Percentiles rank a stretch among this genome's conserved stretches.
phyloP scores from a whole-genome alignment of 1,284 basidiomycete species.

The Coniferiporia sulphurascens region DNA sequence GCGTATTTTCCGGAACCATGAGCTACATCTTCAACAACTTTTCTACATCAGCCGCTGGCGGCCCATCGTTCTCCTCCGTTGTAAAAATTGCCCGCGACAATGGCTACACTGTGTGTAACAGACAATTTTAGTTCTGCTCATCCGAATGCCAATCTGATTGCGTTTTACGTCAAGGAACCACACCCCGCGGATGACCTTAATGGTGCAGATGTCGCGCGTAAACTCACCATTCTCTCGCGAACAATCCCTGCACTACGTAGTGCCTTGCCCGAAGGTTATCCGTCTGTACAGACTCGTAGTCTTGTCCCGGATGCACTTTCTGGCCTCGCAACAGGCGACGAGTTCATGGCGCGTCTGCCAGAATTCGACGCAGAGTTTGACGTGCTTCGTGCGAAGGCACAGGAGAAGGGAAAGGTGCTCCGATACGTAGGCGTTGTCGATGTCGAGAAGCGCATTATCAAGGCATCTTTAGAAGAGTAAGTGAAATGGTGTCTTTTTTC shows the following conservation, averaged over 20 bases:
- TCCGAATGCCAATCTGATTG: background rate
- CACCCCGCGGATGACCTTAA: slow-evolving; percentile 96
- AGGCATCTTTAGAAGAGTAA: slow-evolving; percentile 85
- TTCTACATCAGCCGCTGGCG: slow-evolving; percentile 56
- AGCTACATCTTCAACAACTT: slow-evolving; percentile 99
- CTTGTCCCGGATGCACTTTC: slow-evolving; percentile 80
- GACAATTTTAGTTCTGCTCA: background rate
- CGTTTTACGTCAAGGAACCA: slow-evolving; percentile 64
- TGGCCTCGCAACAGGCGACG: slow-evolving; percentile 65
- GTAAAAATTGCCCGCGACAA: slow-evolving; percentile 87
- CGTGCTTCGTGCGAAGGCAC: slow-evolving; percentile 72
- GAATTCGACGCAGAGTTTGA: slow-evolving; percentile 85
- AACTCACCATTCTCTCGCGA: slow-evolving; percentile 92
- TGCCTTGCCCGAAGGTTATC: slow-evolving; percentile 63
- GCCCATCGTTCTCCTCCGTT: slow-evolving; percentile 81
- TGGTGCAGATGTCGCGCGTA: slow-evolving; percentile 95
- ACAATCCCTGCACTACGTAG: slow-evolving; percentile 56
- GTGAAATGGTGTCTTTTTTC: slow-evolving; percentile 22
- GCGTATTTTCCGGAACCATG: slow-evolving; percentile 92
- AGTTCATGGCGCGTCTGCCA: slow-evolving; percentile 78
- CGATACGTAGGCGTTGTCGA: slow-evolving; percentile 96
- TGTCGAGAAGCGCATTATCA: slow-evolving; percentile 66
- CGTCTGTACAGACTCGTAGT: slow-evolving; percentile 78
- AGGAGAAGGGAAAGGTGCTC: slow-evolving; percentile 75
- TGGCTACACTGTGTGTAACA: slow-evolving; percentile 79